Conservation (phyloP, 371 early-diverging fungal genomes). For the Neoconidiobolus thromboides region DNA sequence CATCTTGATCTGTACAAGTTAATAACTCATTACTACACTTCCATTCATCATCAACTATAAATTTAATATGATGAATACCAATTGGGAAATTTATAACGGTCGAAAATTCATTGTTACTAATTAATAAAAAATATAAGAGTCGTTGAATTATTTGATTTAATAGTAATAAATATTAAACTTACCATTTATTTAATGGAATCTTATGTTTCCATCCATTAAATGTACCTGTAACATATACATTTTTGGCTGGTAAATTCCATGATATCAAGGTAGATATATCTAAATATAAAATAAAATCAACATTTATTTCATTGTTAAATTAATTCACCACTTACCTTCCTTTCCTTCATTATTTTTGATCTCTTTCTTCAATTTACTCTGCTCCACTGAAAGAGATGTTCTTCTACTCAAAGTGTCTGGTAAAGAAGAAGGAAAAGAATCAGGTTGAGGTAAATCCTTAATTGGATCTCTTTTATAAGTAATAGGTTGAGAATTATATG, state of each 20-base stretch:
- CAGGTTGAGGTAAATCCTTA: background rate
- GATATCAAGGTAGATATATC: conserved; percentile 58
- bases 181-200: conserved; percentile 39
- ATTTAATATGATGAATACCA: conserved; percentile 88
- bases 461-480: background rate
- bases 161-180: background rate
- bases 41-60: conserved; percentile 97
- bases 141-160: background rate
- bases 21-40: conserved; percentile 77
- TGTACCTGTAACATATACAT: conserved; percentile 88
- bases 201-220: conserved; percentile 95
- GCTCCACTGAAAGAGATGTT: no score
- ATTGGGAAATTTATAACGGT: conserved; percentile 72
- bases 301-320: background rate
- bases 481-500: background rate
- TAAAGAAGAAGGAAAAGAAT: conserved; percentile 5
- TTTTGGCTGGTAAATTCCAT: conserved; percentile 75
- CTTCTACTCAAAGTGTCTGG: background rate
- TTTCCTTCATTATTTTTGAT: background rate
- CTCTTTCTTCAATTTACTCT: no score
- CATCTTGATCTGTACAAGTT: conserved; percentile 81
- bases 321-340: background rate
- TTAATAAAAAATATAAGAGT: conserved; percentile 10
- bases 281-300: background rate
- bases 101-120: conserved; percentile 49